phyloP scores from a whole-genome alignment of 2,329 filamentous ascomycete genomes.

The Trichoderma sp. region DNA sequence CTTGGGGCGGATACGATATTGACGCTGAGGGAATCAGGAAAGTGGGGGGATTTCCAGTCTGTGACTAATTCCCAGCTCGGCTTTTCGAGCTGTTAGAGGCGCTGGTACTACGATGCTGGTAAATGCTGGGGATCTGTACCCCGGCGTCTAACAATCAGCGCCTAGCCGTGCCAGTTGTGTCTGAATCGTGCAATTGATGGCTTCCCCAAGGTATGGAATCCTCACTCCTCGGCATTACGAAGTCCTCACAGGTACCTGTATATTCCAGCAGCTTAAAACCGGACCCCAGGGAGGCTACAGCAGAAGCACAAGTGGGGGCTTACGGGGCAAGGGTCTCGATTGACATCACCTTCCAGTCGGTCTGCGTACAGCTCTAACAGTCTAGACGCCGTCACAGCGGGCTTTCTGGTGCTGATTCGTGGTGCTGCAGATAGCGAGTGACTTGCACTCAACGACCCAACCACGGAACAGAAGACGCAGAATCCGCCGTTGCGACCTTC shows the following conservation, averaged over 20 bases:
- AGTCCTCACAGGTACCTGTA: no score
- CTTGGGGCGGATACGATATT: background rate
- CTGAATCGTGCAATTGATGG: no score
- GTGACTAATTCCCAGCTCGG: background rate
- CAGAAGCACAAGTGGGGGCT: slow-evolving; percentile 6
- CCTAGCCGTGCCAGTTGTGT: no score
- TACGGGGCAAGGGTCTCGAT: slow-evolving; percentile 1
- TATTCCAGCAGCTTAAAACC: background rate
- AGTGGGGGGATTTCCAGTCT: background rate
- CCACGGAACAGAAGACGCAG: background rate
- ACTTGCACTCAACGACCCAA: background rate
- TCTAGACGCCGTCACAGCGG: background rate
- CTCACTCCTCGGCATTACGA: no score
- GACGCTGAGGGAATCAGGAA: slow-evolving; percentile 2
- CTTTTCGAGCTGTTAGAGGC: background rate
- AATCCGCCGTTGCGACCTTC: background rate
- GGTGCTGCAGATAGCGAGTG: background rate
- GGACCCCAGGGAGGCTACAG: background rate
- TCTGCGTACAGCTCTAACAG: slow-evolving; percentile 2
- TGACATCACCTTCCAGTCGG: background rate
- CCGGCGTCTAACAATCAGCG: background rate
- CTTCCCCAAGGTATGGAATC: no score
- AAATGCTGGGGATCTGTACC: no score
- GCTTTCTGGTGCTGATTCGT: background rate
- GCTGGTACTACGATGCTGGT: no score